These are phyloP conservation scores for Chytriomyces confervae DNA, from an alignment of 192 early-diverging fungal genomes.

Conservation along the genomic window DNA sequence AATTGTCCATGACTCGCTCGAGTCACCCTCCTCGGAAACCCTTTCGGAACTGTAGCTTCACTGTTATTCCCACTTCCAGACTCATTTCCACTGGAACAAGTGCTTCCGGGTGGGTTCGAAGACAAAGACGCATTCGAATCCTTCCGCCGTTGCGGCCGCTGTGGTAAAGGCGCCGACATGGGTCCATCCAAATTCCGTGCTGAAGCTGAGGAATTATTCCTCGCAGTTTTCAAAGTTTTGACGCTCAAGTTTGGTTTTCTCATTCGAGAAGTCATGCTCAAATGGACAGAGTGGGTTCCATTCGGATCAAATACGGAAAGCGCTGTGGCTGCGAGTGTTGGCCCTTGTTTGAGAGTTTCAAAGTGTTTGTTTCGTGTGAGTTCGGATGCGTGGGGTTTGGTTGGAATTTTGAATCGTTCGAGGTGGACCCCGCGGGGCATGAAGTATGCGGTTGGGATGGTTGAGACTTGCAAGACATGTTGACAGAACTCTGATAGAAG, in stretches of 20 bases:
- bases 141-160: no score
- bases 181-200: no score
- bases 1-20: no score
- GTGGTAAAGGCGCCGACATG: no score
- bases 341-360: neutral
- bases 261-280: neutral
- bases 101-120: no score
- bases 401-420: neutral
- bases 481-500: slow-evolving; percentile 11
- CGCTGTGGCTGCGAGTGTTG: neutral
- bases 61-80: no score
- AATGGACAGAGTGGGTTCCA: slow-evolving; percentile 2
- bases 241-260: neutral
- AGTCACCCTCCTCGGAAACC: no score
- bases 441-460: neutral
- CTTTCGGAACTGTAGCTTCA: no score
- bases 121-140: no score
- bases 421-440: neutral
- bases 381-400: neutral
- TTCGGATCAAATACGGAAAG: slow-evolving; percentile 12
- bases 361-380: neutral
- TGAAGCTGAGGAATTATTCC: no score
- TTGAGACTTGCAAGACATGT: neutral
- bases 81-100: no score
- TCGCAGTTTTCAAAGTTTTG: neutral